These are phyloP conservation scores for Cyclanthera cordifolia DNA, from an alignment of 306 rosid genomes.

Conservation along the genomic window DNA sequence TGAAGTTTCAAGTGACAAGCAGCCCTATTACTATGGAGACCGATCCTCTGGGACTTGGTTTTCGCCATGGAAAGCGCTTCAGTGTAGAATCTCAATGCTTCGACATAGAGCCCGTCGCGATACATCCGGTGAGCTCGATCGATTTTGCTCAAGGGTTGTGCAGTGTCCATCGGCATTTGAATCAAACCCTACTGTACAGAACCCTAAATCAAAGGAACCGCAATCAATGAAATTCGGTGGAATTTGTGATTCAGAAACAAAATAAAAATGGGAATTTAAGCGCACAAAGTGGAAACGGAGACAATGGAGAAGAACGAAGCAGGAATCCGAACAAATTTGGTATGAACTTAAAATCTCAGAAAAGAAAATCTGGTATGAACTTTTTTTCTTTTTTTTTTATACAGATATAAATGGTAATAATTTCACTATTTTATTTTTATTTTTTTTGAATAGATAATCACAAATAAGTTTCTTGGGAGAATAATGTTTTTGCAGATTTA, in stretches of 20 bases:
- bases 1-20: constrained; percentile 88
- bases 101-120: constrained; percentile 62
- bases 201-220: constrained; percentile 2
- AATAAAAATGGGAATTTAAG: background rate
- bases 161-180: constrained; percentile 32
- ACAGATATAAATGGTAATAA: too few relatives aligned
- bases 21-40: constrained; percentile 78
- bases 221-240: background rate
- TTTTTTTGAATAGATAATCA: too few relatives aligned
- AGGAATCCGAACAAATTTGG: too few relatives aligned
- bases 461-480: too few relatives aligned
- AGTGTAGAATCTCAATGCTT: constrained; percentile 74
- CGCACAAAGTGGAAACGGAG: background rate
- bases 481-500: too few relatives aligned
- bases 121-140: constrained; percentile 82
- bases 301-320: background rate
- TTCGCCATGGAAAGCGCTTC: constrained; percentile 64
- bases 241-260: background rate
- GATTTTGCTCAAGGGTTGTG: constrained; percentile 51
- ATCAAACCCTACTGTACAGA: background rate
- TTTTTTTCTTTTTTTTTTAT: too few relatives aligned
- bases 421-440: too few relatives aligned
- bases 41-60: constrained; percentile 63
- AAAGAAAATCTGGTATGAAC: too few relatives aligned
- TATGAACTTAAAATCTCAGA: too few relatives aligned